phyloP scores from a whole-genome alignment of 805 yeast genomes.

The Jamesozyma gamospora region DNA sequence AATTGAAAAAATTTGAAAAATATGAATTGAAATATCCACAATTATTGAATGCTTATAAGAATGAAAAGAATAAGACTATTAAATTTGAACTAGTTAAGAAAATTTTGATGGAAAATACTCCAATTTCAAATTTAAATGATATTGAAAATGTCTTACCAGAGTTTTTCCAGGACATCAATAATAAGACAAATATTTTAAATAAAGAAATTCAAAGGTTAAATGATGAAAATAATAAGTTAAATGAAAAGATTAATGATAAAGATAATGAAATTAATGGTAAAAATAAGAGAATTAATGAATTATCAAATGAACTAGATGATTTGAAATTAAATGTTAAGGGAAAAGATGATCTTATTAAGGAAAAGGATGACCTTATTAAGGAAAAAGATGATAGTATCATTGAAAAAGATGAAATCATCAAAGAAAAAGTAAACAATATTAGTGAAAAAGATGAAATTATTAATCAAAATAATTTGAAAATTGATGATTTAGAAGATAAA shows the following conservation, averaged over 20 bases:
- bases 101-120: slow-evolving; percentile 69
- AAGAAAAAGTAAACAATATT: too few species aligned
- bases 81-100: slow-evolving; percentile 55
- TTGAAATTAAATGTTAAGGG: neutral
- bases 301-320: neutral
- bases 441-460: neutral
- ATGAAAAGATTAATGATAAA: too few species aligned
- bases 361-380: neutral
- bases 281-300: neutral
- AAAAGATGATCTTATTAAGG: too few species aligned
- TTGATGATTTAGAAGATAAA: neutral
- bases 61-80: slow-evolving; percentile 59
- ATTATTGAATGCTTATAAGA: slow-evolving; percentile 73
- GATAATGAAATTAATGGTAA: neutral
- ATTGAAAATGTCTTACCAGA: slow-evolving; percentile 59
- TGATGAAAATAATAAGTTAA: too few species aligned
- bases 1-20: slow-evolving; percentile 65
- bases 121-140: slow-evolving; percentile 65
- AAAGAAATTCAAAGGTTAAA: slow-evolving; percentile 49
- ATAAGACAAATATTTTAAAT: slow-evolving; percentile 50
- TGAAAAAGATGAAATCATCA: neutral
- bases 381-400: neutral
- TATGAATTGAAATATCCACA: slow-evolving; percentile 88
- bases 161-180: slow-evolving; percentile 52
- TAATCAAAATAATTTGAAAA: neutral